phyloP scores from a whole-genome alignment of 257 asterid genomes.

The Solanum infundibuliforme region DNA sequence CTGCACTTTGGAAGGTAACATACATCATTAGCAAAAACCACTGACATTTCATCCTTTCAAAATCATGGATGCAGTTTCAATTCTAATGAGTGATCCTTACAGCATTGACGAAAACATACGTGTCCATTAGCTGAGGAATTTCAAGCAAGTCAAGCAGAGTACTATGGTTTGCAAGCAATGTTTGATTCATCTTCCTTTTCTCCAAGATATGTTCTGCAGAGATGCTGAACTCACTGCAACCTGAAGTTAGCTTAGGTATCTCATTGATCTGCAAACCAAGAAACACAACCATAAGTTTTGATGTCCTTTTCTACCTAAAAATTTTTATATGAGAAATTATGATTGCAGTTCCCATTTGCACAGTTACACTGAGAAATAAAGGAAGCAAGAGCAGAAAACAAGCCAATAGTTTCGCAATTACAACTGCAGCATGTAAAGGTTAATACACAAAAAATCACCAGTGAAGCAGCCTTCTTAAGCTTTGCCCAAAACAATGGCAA shows the following conservation, averaged over 20 bases:
- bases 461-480: neutral
- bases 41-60: neutral
- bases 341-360: neutral
- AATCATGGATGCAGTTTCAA: neutral
- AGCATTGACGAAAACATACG: constrained; percentile 39
- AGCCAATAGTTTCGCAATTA: neutral
- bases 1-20: neutral
- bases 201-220: constrained; percentile 86
- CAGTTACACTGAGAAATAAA: neutral
- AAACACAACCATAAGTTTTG: constrained; percentile 4
- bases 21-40: neutral
- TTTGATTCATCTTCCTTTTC: constrained; percentile 93
- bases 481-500: neutral
- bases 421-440: neutral
- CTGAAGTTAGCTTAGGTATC: constrained; percentile 80
- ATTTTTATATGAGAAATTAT: neutral
- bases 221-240: constrained; percentile 83
- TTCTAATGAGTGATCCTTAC: constrained; percentile 1
- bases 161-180: constrained; percentile 74
- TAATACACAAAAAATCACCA: neutral
- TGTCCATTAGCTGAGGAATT: constrained; percentile 99
- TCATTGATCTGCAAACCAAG: constrained; percentile 68
- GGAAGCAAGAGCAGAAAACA: neutral
- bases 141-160: constrained; percentile 97
- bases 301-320: neutral